A percentile compares a stretch with the other conserved stretches of the same genome.
These are phyloP conservation scores for Biscutella auriculata DNA, from an alignment of 441 rosid genomes.

Conservation along the genomic window DNA sequence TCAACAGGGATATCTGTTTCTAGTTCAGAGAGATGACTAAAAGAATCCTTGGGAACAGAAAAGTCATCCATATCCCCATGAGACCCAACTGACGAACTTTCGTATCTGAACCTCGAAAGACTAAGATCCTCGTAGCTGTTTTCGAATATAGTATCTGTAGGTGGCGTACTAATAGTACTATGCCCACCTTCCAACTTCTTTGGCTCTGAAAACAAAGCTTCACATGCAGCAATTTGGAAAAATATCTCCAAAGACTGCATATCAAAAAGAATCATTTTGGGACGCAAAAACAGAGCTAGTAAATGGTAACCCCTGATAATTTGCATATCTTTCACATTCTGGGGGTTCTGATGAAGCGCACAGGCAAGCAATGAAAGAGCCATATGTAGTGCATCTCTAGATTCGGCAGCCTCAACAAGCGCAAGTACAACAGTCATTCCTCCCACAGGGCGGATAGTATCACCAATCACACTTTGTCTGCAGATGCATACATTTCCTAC, in stretches of 20 bases:
- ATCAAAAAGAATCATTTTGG: slow-evolving; percentile 83
- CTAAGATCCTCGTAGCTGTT: slow-evolving; percentile 73
- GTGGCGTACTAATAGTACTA: slow-evolving; percentile 29
- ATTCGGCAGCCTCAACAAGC: slow-evolving; percentile 94
- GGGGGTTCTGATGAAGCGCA: slow-evolving; percentile 95
- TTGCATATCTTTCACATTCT: slow-evolving; percentile 96
- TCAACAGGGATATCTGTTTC: slow-evolving; percentile 79
- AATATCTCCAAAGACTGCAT: slow-evolving; percentile 97
- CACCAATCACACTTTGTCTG: slow-evolving; percentile 88
- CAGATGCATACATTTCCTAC: slow-evolving; percentile 77
- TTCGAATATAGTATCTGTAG: slow-evolving; percentile 48
- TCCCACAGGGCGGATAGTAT: slow-evolving; percentile 83
- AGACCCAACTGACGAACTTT: slow-evolving; percentile 85
- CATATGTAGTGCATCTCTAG: slow-evolving; percentile 97
- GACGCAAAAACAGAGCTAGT: slow-evolving; percentile 89
- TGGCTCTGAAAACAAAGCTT: slow-evolving; percentile 97
- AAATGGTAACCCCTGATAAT: slow-evolving; percentile 95
- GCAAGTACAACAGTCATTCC: slow-evolving; percentile 88
- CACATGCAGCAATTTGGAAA: slow-evolving; percentile 98
- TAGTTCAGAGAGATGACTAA: slow-evolving; percentile 91
- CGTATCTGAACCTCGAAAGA: slow-evolving; percentile 81
- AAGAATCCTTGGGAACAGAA: slow-evolving; percentile 82
- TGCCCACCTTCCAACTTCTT: slow-evolving; percentile 52
- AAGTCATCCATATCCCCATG: slow-evolving; percentile 94
- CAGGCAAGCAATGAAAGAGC: slow-evolving; percentile 85